Conservation (phyloP, 352 stramenopile genomes). For the Phytophthora sp. region DNA sequence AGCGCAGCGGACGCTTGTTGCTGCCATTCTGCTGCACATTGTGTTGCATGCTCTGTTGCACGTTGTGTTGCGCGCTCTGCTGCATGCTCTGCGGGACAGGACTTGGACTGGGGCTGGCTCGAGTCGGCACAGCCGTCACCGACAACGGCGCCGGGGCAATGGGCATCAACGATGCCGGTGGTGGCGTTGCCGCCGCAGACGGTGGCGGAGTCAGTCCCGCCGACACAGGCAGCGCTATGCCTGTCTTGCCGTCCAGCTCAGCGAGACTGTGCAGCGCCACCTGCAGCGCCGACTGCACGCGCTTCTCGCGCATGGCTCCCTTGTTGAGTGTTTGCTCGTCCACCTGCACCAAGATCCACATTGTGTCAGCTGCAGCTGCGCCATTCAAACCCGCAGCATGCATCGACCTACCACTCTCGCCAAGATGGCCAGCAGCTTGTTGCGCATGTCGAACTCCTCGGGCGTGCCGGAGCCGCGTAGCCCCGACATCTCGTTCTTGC, state of each 20-base stretch:
- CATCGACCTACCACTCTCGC: constrained; percentile 25
- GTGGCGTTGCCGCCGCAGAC: neutral
- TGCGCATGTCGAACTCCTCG: constrained; percentile 44
- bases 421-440: constrained; percentile 46
- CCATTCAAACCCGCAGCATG: neutral
- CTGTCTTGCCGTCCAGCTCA: constrained; percentile 23
- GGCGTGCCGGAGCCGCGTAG: constrained; percentile 38
- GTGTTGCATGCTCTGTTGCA: constrained; percentile 25
- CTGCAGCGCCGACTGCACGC: constrained; percentile 35
- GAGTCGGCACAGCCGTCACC: neutral
- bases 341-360: constrained; percentile 37
- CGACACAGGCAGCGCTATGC: constrained; percentile 1
- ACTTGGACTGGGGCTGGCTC: constrained; percentile 16
- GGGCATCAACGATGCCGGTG: constrained; percentile 21
- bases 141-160: constrained; percentile 33
- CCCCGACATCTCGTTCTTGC: constrained; percentile 42
- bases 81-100: constrained; percentile 2
- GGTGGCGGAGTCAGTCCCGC: constrained; percentile 7
- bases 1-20: constrained; percentile 31
- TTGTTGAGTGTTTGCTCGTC: constrained; percentile 46
- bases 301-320: constrained; percentile 40
- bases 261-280: constrained; percentile 27
- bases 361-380: too few species aligned
- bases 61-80: constrained; percentile 20
- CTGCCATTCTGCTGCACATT: constrained; percentile 34